Evolutionary conservation across 495 filamentous ascomycete genomes (phyloP).

Genomic region (Beverwykella pulmonaria): DNA sequence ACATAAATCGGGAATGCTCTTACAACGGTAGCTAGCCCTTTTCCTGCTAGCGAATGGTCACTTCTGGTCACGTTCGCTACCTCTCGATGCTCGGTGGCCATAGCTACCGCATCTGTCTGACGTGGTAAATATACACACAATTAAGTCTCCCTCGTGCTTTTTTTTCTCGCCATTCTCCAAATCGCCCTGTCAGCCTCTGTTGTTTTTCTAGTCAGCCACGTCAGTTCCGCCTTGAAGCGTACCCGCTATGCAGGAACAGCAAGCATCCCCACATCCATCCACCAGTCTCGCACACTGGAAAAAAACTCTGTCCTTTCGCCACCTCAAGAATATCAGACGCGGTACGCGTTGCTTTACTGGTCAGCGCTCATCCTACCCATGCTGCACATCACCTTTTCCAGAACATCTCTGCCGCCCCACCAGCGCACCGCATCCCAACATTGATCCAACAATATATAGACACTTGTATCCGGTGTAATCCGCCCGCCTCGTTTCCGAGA

Average conservation of each 20-base stretch:
- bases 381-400: slow-evolving; percentile 20
- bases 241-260: slow-evolving; percentile 37
- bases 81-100: neutral
- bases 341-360: neutral
- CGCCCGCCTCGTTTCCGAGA: neutral
- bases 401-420: slow-evolving; percentile 4
- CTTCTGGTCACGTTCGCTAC: neutral
- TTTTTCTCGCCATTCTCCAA: slow-evolving; percentile 2
- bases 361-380: too few species aligned
- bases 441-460: slow-evolving; percentile 34
- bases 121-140: neutral
- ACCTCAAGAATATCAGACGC: neutral
- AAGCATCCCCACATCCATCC: slow-evolving; percentile 17
- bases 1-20: slow-evolving; percentile 2
- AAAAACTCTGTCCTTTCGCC: slow-evolving; percentile 22
- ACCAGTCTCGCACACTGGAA: slow-evolving; percentile 24
- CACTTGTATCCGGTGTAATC: slow-evolving; percentile 33
- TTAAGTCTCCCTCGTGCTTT: slow-evolving; percentile 2
- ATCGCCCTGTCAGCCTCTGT: neutral
- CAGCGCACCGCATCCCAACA: slow-evolving; percentile 6
- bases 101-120: neutral
- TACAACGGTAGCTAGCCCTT: slow-evolving; percentile 28
- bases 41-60: too few species aligned
- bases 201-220: slow-evolving; percentile 32
- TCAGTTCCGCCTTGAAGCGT: slow-evolving; percentile 33